These are phyloP conservation scores for Carex parvula DNA, from an alignment of 176 grass and related monocot genomes.

Conservation along the genomic window DNA sequence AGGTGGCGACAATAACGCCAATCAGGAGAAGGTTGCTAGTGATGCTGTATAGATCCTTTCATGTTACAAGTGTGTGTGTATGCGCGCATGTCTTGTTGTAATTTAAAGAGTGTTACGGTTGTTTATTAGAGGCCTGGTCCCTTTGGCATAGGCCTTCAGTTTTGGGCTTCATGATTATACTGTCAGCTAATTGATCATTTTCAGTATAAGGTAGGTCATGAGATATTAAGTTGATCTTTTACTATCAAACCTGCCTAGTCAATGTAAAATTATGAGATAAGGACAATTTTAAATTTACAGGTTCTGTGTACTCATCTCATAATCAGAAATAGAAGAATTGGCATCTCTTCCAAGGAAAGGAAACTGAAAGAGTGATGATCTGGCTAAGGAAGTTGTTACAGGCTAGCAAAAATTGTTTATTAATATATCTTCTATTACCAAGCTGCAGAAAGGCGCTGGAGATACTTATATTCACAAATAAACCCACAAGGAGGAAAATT, in stretches of 20 bases:
- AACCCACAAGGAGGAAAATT: background rate
- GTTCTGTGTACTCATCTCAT: too few relatives aligned
- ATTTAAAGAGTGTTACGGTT: background rate
- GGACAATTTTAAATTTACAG: too few relatives aligned
- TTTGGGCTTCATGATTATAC: background rate
- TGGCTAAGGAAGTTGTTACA: background rate
- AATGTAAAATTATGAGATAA: too few relatives aligned
- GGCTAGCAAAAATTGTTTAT: background rate
- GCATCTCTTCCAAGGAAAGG: background rate
- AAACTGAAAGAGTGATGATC: background rate
- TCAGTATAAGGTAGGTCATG: too few relatives aligned
- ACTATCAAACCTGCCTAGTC: too few relatives aligned
- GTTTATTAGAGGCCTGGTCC: background rate
- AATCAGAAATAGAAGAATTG: background rate
- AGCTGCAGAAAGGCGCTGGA: background rate
- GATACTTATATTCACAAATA: background rate
- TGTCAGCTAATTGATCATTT: background rate
- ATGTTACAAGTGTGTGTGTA: background rate
- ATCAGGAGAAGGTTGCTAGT: constrained; percentile 36
- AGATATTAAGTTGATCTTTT: too few relatives aligned
- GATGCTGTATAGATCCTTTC: constrained; percentile 18
- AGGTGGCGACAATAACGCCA: constrained; percentile 30
- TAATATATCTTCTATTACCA: background rate
- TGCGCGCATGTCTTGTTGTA: background rate
- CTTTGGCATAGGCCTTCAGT: background rate